Evolutionary conservation across 306 rosid species (phyloP).

Genomic region (Rosa rugosa): DNA sequence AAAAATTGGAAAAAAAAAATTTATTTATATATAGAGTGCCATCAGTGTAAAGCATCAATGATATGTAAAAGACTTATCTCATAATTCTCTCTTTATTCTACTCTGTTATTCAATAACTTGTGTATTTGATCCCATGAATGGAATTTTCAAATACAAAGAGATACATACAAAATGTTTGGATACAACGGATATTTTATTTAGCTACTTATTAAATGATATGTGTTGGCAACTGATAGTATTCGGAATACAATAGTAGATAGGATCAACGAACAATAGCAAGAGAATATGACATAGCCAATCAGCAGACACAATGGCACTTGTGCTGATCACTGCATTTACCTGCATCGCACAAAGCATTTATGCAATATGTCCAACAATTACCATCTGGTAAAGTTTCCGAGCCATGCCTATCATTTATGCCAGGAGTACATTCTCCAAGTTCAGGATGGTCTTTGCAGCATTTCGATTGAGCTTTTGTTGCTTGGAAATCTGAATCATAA

Average conservation of each 20-base stretch:
- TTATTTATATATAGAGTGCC: no score
- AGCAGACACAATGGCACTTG: not conserved
- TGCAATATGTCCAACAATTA: not conserved
- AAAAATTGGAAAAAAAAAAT: no score
- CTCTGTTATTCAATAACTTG: no score
- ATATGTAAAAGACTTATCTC: no score
- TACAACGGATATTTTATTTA: not conserved
- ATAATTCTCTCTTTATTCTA: not conserved
- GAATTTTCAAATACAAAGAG: not conserved
- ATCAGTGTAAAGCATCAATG: no score
- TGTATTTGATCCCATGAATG: not conserved
- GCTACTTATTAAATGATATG: no score
- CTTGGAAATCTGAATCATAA: not conserved
- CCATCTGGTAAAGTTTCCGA: not conserved
- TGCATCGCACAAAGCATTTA: not conserved
- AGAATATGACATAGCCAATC: not conserved
- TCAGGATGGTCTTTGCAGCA: not conserved
- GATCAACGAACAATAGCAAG: no score
- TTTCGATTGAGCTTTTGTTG: not conserved
- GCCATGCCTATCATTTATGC: not conserved
- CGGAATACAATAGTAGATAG: no score
- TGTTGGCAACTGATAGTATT: no score
- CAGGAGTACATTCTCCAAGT: not conserved
- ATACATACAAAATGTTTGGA: not conserved
- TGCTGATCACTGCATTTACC: not conserved